Conservation (phyloP, 2,329 filamentous ascomycete genomes). For the Diaporthe citriasiana region DNA sequence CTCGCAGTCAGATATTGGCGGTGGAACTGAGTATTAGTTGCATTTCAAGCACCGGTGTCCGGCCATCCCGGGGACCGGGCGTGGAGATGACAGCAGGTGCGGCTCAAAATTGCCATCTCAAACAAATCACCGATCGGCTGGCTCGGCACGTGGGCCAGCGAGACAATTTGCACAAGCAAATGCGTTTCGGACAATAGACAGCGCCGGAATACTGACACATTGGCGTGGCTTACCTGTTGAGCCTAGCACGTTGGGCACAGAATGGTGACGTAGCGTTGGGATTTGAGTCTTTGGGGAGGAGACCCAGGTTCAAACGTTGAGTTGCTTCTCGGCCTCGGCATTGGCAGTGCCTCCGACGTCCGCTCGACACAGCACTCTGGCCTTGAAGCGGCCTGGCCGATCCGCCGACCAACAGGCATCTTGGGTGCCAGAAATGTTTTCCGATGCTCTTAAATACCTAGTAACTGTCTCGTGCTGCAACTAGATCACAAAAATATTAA, state of each 20-base stretch:
- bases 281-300: not conserved
- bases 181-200: not conserved
- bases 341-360: conserved; percentile 3
- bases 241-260: not conserved
- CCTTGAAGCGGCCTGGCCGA: conserved; percentile 1
- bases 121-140: too few species aligned
- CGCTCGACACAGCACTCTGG: conserved; percentile 1
- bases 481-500: not conserved
- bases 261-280: conserved; percentile 1
- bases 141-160: too few species aligned
- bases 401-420: not conserved
- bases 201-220: not conserved
- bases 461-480: not conserved
- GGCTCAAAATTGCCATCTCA: too few species aligned
- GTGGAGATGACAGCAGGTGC: not conserved
- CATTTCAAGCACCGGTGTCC: not conserved
- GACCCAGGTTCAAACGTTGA: too few species aligned
- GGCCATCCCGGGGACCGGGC: not conserved
- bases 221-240: not conserved
- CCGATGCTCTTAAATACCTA: not conserved
- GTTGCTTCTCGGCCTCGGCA: conserved; percentile 24
- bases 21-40: not conserved
- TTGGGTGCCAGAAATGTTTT: not conserved
- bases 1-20: not conserved
- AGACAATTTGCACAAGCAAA: not conserved